These are phyloP conservation scores for Thalassiosira livingstoniorum DNA, from an alignment of 352 stramenopile genomes.

Conservation along the genomic window DNA sequence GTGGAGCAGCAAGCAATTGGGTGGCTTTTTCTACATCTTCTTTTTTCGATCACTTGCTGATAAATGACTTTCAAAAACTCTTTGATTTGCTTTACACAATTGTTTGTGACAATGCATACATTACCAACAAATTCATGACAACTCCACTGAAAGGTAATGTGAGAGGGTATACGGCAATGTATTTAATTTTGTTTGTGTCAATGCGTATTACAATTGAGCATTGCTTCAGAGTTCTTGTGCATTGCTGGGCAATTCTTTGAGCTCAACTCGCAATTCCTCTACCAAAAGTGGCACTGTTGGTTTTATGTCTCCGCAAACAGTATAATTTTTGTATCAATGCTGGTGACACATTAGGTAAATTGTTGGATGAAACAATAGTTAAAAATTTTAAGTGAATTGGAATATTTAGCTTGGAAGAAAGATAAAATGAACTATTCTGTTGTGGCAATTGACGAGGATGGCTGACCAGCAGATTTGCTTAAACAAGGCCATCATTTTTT, in stretches of 20 bases:
- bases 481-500: too few species aligned
- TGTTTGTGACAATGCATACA: conserved; percentile 27
- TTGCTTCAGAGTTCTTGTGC: conserved; percentile 21
- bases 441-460: too few species aligned
- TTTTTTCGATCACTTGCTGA: conserved; percentile 10
- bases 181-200: conserved; percentile 24
- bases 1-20: conserved; percentile 15
- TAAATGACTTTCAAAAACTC: conserved; percentile 3
- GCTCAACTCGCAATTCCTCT: conserved; percentile 5
- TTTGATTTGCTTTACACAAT: conserved; percentile 24
- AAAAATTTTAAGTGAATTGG: too few species aligned
- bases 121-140: conserved; percentile 21
- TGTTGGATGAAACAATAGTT: too few species aligned
- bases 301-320: conserved; percentile 12
- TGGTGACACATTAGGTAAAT: too few species aligned
- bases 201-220: conserved; percentile 27
- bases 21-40: conserved; percentile 6
- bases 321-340: not conserved
- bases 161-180: conserved; percentile 8
- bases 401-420: too few species aligned
- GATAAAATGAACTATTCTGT: too few species aligned
- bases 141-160: conserved; percentile 3
- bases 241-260: conserved; percentile 24
- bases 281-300: conserved; percentile 15
- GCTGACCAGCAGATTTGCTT: too few species aligned